Percentiles rank a stretch among this genome's conserved stretches.
phyloP scores from a whole-genome alignment of 2,329 filamentous ascomycete genomes.

The Pseudopyricularia cyperi region DNA sequence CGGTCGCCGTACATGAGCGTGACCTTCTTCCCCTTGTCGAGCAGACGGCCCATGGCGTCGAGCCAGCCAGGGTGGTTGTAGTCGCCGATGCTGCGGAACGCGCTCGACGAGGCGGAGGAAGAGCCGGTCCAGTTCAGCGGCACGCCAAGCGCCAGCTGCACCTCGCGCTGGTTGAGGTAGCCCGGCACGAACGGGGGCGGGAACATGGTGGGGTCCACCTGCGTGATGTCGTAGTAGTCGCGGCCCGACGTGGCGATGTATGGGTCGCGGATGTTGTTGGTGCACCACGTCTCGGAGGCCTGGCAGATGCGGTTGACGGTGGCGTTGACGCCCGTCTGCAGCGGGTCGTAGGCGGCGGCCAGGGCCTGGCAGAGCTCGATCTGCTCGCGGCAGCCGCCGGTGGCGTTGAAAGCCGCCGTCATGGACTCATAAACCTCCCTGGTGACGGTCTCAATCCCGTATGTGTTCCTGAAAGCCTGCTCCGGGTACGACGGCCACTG shows the following conservation, averaged over 20 bases:
- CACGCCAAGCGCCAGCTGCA: slow-evolving; percentile 48
- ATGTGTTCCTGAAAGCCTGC: slow-evolving; percentile 53
- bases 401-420: slow-evolving; percentile 28
- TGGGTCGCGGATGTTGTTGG: slow-evolving; percentile 39
- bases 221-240: slow-evolving; percentile 49
- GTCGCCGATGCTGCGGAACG: slow-evolving; percentile 41
- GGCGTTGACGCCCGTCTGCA: slow-evolving; percentile 22
- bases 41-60: slow-evolving; percentile 43
- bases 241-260: slow-evolving; percentile 40
- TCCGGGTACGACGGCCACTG: slow-evolving; percentile 44
- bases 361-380: slow-evolving; percentile 38
- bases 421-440: slow-evolving; percentile 31
- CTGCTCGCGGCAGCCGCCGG: slow-evolving; percentile 38
- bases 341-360: slow-evolving; percentile 23
- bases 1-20: slow-evolving; percentile 58
- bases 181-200: slow-evolving; percentile 47
- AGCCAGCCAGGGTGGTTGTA: slow-evolving; percentile 51
- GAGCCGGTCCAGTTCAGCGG: slow-evolving; percentile 44
- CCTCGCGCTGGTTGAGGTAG: slow-evolving; percentile 46
- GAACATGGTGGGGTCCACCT: slow-evolving; percentile 43
- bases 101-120: slow-evolving; percentile 30
- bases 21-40: slow-evolving; percentile 51
- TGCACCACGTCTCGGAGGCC: slow-evolving; percentile 40
- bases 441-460: slow-evolving; percentile 46
- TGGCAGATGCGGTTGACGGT: slow-evolving; percentile 33